Evolutionary conservation across 1,284 basidiomycete genomes (phyloP), one percentile per base, ranked within the genome.

Genomic region (Ustilago cynodontis): DNA sequence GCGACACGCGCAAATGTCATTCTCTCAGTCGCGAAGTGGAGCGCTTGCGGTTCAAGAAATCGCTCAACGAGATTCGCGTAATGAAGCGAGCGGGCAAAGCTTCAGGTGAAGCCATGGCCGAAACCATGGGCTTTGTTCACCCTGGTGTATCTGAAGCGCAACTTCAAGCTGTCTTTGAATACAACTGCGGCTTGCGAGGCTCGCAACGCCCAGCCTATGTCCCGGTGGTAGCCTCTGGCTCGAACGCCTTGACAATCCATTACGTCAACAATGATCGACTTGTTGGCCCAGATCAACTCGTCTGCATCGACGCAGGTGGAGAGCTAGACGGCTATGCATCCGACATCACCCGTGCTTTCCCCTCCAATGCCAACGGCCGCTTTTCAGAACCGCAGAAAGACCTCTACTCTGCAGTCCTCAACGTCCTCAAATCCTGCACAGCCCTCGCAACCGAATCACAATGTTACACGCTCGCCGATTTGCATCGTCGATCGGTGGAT

Each of bases 301-400:
- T 86, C 10, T 84, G 82, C 52, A 83, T 85, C 59, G 81, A 86
- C 47, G 83, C 83, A 6, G 83, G 86, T 11, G 83, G 81, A 55
- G 87, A 86, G 69, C 79, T 67, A 41, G 94, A 93, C 76, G 94
- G 94, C 55, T 99, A 99, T 84, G 94, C 94, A 1, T 95, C 94
- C 47, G 96, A 99, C 86, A 98, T 99, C 79, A 98, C 95, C 8
- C 92, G 96, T 45, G 95, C 95, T 16, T 98, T 92, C 85, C 96
- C 97, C 1, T 91, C 90, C 14, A 73, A 77, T 3, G 61, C 66
- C 22, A 57, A 78, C 45, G 73, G 78, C 0, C 54, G 49, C 18
- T 99, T 98, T 86, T 91, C 91, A 1, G 82, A 88, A 0, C 88
- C 95, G 1, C 97, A 99, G 85, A 88, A 89, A 28, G 94, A 95